phyloP scores from a whole-genome alignment of 2,329 filamentous ascomycete genomes.

The Arthroderma uncinatum region DNA sequence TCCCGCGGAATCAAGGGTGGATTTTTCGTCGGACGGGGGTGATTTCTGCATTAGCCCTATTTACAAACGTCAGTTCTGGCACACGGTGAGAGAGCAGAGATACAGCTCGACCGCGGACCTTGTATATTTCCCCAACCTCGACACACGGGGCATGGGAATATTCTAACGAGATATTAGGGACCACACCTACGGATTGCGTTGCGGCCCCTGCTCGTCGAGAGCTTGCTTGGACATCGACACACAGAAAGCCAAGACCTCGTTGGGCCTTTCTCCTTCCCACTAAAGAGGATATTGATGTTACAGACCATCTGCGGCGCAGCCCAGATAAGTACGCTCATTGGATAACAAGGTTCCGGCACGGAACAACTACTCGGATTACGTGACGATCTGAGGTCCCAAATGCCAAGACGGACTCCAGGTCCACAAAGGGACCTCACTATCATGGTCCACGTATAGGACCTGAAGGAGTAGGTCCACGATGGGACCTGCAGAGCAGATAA shows the following conservation, averaged over 20 bases:
- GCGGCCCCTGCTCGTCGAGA: constrained; percentile 10
- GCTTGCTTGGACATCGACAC: background rate
- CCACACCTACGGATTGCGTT: constrained; percentile 7
- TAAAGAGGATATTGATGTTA: constrained; percentile 8
- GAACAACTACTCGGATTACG: too few relatives aligned
- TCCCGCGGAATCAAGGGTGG: constrained; percentile 14
- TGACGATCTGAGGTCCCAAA: too few relatives aligned
- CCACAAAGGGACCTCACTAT: too few relatives aligned
- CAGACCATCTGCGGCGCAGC: too few relatives aligned
- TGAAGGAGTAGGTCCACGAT: too few relatives aligned
- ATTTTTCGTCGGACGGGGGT: constrained; percentile 14
- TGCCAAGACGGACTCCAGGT: too few relatives aligned
- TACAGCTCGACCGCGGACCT: constrained; percentile 27
- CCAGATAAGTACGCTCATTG: too few relatives aligned
- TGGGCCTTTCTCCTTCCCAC: constrained; percentile 11
- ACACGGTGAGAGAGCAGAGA: constrained; percentile 19
- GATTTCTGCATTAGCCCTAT: constrained; percentile 23
- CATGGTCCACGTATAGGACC: too few relatives aligned
- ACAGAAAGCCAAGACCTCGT: constrained; percentile 7
- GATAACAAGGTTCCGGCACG: too few relatives aligned
- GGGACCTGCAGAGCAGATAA: too few relatives aligned
- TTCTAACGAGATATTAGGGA: constrained; percentile 5
- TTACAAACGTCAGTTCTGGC: constrained; percentile 23
- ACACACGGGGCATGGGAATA: background rate
- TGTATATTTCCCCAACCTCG: constrained; percentile 22